phyloP scores from a whole-genome alignment of 495 filamentous ascomycete species.

The Entonaema liquescens region DNA sequence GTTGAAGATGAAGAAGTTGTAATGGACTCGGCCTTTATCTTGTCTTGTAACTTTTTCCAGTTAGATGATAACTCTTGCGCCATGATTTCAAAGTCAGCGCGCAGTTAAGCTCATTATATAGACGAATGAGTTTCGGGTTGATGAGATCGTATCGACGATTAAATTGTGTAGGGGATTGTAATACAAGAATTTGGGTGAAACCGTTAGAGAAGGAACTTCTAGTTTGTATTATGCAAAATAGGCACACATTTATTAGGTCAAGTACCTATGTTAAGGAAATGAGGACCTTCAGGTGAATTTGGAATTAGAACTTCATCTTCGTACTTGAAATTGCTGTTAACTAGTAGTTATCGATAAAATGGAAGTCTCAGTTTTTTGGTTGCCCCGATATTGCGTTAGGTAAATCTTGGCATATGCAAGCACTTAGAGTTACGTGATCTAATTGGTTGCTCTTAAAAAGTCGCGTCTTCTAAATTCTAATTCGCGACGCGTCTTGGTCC shows the following conservation, averaged over 20 bases:
- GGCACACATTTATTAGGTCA: neutral
- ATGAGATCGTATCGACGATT: neutral
- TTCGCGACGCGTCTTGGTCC: constrained; percentile 27
- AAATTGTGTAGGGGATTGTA: too few species aligned
- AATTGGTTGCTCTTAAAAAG: constrained; percentile 34
- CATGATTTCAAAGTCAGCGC: constrained; percentile 37
- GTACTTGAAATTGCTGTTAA: neutral
- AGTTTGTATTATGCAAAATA: neutral
- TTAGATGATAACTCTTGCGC: constrained; percentile 64
- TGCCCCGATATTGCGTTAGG: neutral
- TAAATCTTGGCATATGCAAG: constrained; percentile 31
- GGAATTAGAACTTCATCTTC: neutral
- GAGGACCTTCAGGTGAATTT: neutral
- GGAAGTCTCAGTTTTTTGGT: constrained; percentile 19
- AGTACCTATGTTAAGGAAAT: neutral
- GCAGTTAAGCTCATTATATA: neutral
- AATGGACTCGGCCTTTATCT: constrained; percentile 63
- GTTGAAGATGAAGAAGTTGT: constrained; percentile 41
- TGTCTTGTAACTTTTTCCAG: constrained; percentile 78
- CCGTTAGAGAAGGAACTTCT: neutral
- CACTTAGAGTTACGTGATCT: constrained; percentile 22
- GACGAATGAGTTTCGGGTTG: neutral
- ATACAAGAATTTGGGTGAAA: too few species aligned
- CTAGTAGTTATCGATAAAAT: neutral
- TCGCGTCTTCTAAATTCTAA: constrained; percentile 27